Percentiles rank a stretch among this genome's conserved stretches.
Evolutionary conservation across 2,329 filamentous ascomycete genomes (phyloP).

Genomic region (Apiospora marii): DNA sequence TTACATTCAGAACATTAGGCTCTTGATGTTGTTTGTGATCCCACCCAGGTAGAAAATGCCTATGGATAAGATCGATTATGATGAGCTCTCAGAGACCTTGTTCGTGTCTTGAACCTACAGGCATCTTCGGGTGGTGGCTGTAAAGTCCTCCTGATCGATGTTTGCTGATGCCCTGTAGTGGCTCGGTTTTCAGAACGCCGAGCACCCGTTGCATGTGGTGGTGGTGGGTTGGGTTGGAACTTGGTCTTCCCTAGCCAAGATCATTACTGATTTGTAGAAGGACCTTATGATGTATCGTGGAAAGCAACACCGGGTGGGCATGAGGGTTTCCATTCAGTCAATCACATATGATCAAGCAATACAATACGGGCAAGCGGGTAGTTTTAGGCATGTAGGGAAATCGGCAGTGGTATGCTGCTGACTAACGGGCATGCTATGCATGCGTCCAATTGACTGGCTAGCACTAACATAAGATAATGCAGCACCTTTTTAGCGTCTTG

Average conservation of each 20-base stretch:
- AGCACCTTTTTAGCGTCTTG: slow-evolving; percentile 18
- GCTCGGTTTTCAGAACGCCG: neutral
- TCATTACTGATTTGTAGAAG: neutral
- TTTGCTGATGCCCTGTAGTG: slow-evolving; percentile 3
- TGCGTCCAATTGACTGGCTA: neutral
- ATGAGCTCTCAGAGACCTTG: neutral
- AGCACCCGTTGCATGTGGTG: neutral
- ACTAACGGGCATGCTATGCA: neutral
- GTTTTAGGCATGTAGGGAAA: neutral
- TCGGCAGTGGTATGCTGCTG: slow-evolving; percentile 6
- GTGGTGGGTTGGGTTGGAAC: neutral
- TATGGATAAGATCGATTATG: neutral
- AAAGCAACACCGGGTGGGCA: neutral
- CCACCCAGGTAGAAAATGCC: neutral
- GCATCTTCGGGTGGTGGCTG: neutral
- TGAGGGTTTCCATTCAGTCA: neutral
- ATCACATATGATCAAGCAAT: neutral
- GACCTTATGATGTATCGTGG: neutral
- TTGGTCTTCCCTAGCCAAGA: neutral
- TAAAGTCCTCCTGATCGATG: neutral
- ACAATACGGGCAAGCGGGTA: neutral
- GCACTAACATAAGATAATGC: neutral
- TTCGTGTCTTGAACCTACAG: neutral
- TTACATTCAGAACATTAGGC: neutral
- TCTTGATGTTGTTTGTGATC: neutral